These are phyloP conservation scores for Fusarium burgessii DNA, from an alignment of 2,329 filamentous ascomycete genomes.

Conservation along the genomic window DNA sequence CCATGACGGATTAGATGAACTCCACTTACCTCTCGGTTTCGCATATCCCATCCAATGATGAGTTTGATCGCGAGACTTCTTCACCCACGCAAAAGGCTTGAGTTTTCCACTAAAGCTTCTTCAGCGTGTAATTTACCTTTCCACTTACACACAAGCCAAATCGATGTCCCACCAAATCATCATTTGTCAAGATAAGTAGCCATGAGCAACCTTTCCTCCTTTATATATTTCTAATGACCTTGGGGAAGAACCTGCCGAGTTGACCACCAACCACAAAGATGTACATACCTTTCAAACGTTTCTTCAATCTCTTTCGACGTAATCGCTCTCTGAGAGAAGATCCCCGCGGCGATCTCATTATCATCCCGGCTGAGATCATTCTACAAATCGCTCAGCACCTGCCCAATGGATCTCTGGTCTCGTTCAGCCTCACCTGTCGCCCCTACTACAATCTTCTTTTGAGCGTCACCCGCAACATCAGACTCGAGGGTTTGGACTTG, in stretches of 20 bases:
- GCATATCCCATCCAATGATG: no score
- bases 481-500: neutral
- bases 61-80: no score
- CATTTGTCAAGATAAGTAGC: no score
- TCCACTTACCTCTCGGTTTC: no score
- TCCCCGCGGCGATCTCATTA: neutral
- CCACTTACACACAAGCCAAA: no score
- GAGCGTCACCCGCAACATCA: neutral
- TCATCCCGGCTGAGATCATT: constrained; percentile 1
- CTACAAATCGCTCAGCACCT: neutral
- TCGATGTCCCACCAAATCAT: no score
- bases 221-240: neutral
- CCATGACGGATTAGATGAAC: no score
- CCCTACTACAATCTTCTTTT: neutral
- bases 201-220: no score
- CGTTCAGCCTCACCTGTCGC: constrained; percentile 12
- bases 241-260: rapidly evolving
- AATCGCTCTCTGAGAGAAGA: neutral
- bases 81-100: no score
- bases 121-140: no score
- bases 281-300: no score
- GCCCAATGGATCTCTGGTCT: neutral
- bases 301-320: neutral
- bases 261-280: neutral
- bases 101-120: no score